Evolutionary conservation across 306 rosid genomes (phyloP), one percentile per base, ranked within the genome.

Genomic region (Quercus agrifolia): DNA sequence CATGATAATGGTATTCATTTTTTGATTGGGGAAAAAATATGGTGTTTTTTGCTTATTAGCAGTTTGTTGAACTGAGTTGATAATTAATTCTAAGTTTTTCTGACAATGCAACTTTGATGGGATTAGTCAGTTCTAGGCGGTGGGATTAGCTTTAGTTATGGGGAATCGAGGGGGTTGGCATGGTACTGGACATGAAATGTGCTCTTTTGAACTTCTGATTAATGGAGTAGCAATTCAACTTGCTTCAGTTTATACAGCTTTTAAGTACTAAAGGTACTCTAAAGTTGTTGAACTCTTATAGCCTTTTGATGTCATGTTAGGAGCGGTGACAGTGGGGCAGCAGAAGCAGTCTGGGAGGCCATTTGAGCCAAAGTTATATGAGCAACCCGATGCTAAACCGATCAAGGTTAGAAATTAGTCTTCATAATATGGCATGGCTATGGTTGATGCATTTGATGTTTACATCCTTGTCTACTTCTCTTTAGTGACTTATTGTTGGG

Each of bases 351-450:
- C 87, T n/a, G 87, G 82, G 74, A 75, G 67, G 76, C 78, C 83
- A 74, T 86, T 77, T 79, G 91, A 87, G 77, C 87, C 88, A 54
- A 85, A 89, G 72, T 75, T 82, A 85, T 84, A 80, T 77, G 86
- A 84, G 44, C 87, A 77, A 25, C 52, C 71, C 15, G 81, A 85
- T 55, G 78, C 68, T 3, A 82, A 81, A 71, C 9, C 66, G 33
- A 82, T 83, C 56, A 85, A 89, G 93, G 93, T 91, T 81, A 70
- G 85, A 64, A 41, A 59, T 80, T 27, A 35, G 71, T 54, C 74
- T 77, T 23, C 54, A 19, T 12, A 25, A 46, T 20, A 38, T 38
- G 51, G 59, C 19, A 28, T 49, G 20, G 71, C n/a, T 79, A 28
- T 74, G 62, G 15, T 35, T 75, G 51, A 46, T 46, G 64, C 78